Percentiles rank a stretch among this genome's conserved stretches.
phyloP scores from a whole-genome alignment of 257 asterid genomes.

The Plantago major region DNA sequence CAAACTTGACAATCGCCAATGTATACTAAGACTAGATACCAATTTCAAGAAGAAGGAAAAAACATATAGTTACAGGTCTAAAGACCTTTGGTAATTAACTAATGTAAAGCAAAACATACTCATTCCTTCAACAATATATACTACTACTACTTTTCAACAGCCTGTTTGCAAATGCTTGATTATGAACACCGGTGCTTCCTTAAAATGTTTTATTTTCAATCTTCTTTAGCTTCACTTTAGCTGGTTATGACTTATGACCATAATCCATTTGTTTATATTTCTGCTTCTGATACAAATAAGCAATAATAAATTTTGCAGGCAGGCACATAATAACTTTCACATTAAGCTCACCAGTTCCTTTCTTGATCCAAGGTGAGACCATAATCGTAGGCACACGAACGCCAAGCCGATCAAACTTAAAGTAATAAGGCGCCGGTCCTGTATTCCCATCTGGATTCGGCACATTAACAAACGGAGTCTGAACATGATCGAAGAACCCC shows the following conservation, averaged over 20 bases:
- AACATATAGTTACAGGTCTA: too few relatives aligned
- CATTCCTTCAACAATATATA: not conserved
- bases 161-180: too few relatives aligned
- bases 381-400: constrained; percentile 87
- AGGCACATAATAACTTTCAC: not conserved
- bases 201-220: too few relatives aligned
- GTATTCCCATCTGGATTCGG: constrained; percentile 85
- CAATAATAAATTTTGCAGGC: not conserved
- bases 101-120: not conserved
- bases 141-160: too few relatives aligned
- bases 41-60: too few relatives aligned
- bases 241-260: too few relatives aligned
- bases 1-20: not conserved
- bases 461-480: constrained; percentile 50
- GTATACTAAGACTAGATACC: too few relatives aligned
- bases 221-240: too few relatives aligned
- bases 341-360: constrained; percentile 58
- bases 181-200: too few relatives aligned
- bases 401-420: constrained; percentile 83
- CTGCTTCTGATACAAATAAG: too few relatives aligned
- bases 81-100: too few relatives aligned
- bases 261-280: too few relatives aligned
- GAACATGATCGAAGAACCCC: constrained; percentile 81
- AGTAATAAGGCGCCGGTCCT: constrained; percentile 75
- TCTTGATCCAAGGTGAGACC: constrained; percentile 94